phyloP scores from a whole-genome alignment of 495 filamentous ascomycete genomes.

The Hypoxylon trugodes region DNA sequence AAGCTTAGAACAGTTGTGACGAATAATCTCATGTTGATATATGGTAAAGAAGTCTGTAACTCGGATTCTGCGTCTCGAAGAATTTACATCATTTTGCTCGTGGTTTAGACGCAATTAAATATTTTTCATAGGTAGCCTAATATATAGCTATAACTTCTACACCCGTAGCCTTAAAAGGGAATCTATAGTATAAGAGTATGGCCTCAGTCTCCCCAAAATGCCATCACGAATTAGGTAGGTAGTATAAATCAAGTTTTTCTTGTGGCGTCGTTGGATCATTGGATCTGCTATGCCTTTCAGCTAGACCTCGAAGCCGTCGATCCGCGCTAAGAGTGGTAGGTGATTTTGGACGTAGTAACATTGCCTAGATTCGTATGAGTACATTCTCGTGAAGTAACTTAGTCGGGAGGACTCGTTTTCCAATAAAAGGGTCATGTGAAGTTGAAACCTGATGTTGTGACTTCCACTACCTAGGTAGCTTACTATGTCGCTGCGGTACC shows the following conservation, averaged over 20 bases:
- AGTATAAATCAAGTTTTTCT: background rate
- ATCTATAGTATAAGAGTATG: background rate
- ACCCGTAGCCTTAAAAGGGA: background rate
- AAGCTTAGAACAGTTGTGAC: conserved; percentile 18
- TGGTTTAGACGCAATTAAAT: background rate
- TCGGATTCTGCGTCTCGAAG: background rate
- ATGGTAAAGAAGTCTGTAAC: background rate
- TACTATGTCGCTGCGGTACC: conserved; percentile 2
- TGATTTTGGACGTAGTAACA: background rate
- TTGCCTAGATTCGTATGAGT: background rate
- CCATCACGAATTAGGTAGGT: conserved; percentile 8
- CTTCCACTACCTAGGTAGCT: conserved; percentile 11
- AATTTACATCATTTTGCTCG: background rate
- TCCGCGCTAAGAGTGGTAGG: conserved; percentile 6
- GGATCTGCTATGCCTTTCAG: conserved; percentile 1
- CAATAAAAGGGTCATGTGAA: background rate
- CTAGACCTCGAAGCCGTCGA: conserved; percentile 15
- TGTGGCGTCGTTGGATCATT: background rate
- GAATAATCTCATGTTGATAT: conserved; percentile 29
- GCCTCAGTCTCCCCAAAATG: background rate
- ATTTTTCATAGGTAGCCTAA: background rate
- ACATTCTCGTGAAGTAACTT: background rate
- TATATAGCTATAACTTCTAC: background rate
- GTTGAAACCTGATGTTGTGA: background rate
- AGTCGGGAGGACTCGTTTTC: background rate